A percentile compares a stretch with the other conserved stretches of the same genome.
Conservation (phyloP, 2,329 filamentous ascomycete species). For the Pseudophaeomoniella oleicola region DNA sequence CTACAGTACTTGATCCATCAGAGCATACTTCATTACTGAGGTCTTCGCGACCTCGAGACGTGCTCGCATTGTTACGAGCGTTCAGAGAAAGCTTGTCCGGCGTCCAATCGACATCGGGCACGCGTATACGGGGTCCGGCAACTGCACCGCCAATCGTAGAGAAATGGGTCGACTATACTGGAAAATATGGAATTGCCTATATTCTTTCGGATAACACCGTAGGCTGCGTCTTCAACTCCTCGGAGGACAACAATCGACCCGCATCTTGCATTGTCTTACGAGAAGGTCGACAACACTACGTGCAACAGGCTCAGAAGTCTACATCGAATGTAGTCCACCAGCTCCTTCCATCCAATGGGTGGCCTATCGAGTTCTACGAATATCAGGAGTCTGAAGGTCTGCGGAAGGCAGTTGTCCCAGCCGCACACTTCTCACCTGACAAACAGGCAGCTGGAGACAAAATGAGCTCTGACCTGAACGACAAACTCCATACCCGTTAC, state of each 20-base stretch:
- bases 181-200: slow-evolving; percentile 36
- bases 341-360: slow-evolving; percentile 13
- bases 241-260: slow-evolving; percentile 23
- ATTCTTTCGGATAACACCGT: slow-evolving; percentile 35
- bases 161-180: slow-evolving; percentile 39
- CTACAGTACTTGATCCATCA: background rate
- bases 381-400: slow-evolving; percentile 23
- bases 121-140: slow-evolving; percentile 5
- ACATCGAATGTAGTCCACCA: slow-evolving; percentile 3
- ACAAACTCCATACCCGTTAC: background rate
- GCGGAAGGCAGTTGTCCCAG: slow-evolving; percentile 23
- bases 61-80: background rate
- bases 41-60: background rate
- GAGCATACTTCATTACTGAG: background rate
- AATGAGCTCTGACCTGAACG: background rate
- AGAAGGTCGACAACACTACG: slow-evolving; percentile 30
- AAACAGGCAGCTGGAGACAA: slow-evolving; percentile 1
- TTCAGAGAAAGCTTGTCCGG: background rate
- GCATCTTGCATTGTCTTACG: slow-evolving; percentile 31
- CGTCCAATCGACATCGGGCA: slow-evolving; percentile 2
- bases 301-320: slow-evolving; percentile 14
- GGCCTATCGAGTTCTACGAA: slow-evolving; percentile 33
- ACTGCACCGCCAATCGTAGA: slow-evolving; percentile 30
- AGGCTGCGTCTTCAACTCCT: slow-evolving; percentile 32
- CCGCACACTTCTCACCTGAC: slow-evolving; percentile 26